These are phyloP conservation scores for Synchytrium microbalum DNA, from an alignment of 371 early-diverging fungal species.

Conservation along the genomic window DNA sequence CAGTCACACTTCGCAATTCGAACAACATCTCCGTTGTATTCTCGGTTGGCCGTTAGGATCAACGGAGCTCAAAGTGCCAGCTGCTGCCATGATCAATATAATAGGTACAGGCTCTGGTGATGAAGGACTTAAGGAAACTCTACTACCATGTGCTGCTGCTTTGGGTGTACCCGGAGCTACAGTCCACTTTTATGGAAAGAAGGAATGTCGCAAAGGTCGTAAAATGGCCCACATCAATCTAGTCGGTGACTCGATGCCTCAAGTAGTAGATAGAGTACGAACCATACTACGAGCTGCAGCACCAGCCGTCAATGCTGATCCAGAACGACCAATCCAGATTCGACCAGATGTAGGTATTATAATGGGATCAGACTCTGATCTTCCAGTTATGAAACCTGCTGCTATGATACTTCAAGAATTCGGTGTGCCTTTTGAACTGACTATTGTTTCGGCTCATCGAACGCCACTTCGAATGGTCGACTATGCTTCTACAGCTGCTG, in stretches of 20 bases:
- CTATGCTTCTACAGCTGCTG: conserved; percentile 78
- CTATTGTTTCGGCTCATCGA: conserved; percentile 93
- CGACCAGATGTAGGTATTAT: conserved; percentile 86
- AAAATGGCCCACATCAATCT: conserved; percentile 97
- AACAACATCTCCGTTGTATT: conserved; percentile 93
- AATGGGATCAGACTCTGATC: conserved; percentile 96
- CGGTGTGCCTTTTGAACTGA: conserved; percentile 86
- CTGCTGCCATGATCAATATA: conserved; percentile 88
- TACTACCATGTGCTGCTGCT: conserved; percentile 60
- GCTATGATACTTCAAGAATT: conserved; percentile 79
- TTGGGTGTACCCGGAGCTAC: conserved; percentile 74
- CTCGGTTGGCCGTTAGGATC: conserved; percentile 88
- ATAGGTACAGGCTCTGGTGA: conserved; percentile 61
- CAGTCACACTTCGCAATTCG: conserved; percentile 92
- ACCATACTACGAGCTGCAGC: conserved; percentile 43
- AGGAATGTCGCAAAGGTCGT: conserved; percentile 72
- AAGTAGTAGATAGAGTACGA: conserved; percentile 38
- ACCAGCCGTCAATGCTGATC: conserved; percentile 24
- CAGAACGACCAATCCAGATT: conserved; percentile 16
- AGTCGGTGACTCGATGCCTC: conserved; percentile 70
- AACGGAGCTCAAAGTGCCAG: conserved; percentile 79
- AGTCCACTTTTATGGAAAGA: conserved; percentile 90
- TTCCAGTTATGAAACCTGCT: conserved; percentile 87
- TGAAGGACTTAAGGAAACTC: conserved; percentile 43
- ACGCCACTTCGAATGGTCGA: conserved; percentile 89